Evolutionary conservation across 2,329 filamentous ascomycete species (phyloP).

Genomic region (Cladophialophora immunda): DNA sequence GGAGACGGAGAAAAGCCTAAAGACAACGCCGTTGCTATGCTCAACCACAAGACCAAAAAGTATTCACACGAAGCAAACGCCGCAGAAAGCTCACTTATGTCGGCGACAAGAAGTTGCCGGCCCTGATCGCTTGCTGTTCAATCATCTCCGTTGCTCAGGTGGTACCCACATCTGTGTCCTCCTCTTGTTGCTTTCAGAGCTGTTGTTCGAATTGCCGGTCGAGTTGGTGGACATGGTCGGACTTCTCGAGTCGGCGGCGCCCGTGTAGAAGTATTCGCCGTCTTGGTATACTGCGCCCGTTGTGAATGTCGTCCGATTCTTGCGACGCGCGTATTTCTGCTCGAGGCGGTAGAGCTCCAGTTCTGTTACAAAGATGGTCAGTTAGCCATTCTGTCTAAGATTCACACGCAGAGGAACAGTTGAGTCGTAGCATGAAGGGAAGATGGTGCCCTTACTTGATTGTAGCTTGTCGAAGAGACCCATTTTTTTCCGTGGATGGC

Average conservation of each 20-base stretch:
- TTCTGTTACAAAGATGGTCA: constrained; percentile 52
- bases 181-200: constrained; percentile 29
- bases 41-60: neutral
- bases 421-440: neutral
- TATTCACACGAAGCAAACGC: neutral
- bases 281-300: constrained; percentile 92
- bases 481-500: constrained; percentile 47
- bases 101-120: neutral
- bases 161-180: constrained; percentile 31
- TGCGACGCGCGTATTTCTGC: constrained; percentile 90
- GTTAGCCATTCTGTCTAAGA: neutral
- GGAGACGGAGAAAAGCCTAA: neutral
- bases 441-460: constrained; percentile 52
- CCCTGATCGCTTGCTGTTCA: neutral
- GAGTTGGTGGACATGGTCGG: constrained; percentile 33
- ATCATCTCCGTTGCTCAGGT: constrained; percentile 26
- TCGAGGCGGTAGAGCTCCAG: constrained; percentile 94
- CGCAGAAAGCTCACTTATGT: neutral
- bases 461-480: constrained; percentile 61
- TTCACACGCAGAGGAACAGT: neutral
- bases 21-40: neutral
- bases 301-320: constrained; percentile 87
- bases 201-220: constrained; percentile 31
- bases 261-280: constrained; percentile 87
- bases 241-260: constrained; percentile 36